Evolutionary conservation across 176 grass and related monocot species (phyloP), one percentile per base, ranked within the genome.

Genomic region (Carex scoparia): DNA sequence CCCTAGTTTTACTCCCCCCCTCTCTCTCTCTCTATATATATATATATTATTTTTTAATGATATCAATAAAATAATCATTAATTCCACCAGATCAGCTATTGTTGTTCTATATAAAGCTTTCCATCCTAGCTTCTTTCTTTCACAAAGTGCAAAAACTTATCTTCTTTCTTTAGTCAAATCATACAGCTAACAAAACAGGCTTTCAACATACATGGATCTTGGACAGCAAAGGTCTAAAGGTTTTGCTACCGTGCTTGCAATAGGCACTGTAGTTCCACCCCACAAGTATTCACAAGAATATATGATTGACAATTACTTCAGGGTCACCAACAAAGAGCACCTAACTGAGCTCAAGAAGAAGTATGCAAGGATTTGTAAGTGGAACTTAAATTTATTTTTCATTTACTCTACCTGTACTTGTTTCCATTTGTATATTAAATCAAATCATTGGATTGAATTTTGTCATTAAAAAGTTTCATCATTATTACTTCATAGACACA

Each of bases 261-360:
- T 65, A 10, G 58, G 59, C 33, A 81, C 79, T 27, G 79, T 59
- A 23, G 37, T 81, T 27, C 79, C 79, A 19, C 79, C 79, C 9
- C 33, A 61, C 5, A 64, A 81, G 54, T 28, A 30, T 40, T 23
- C 79, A 27, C 0, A 65, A 2, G 79, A 81, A 13, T 54, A 81
- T 12, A 62, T 42, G 35, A 65, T 81, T 16, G 35, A 81, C 61
- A 40, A 28, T 40, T 81, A 81, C 31, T 65, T 81, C 79, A 48
- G 79, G 18, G 6, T 81, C 79, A 81, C 79, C 32, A 81, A 81
- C n/a, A 62, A 10, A 28, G 35, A 81, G 38, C 79, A 81, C 40
- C 59, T 63, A 9, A 81, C 59, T 81, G 79, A 81, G 79, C 79
- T 81, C 35, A 63, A 81, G 35, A 81, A 81, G 79, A 81, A 81